Evolutionary conservation across 306 rosid genomes (phyloP).

Genomic region (Vigna hirtella): DNA sequence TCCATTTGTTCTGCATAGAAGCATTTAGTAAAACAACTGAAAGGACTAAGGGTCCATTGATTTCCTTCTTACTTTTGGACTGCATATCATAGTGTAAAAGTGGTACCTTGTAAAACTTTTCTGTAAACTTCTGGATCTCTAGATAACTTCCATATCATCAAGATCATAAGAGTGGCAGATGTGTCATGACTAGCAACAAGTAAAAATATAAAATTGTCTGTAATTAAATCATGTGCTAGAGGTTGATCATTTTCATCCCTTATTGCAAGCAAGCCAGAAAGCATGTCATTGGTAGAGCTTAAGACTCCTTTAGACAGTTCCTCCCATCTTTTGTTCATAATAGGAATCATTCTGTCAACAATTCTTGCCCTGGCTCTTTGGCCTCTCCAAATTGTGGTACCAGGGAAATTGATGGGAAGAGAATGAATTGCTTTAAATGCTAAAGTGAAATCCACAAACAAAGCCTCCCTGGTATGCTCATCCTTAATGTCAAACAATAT

Average conservation of each 20-base stretch:
- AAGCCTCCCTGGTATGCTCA: slow-evolving; percentile 43
- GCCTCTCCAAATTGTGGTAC: slow-evolving; percentile 53
- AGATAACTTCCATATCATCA: slow-evolving; percentile 63
- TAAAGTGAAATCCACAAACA: slow-evolving; percentile 48
- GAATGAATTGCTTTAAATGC: slow-evolving; percentile 54
- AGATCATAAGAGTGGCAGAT: slow-evolving; percentile 55
- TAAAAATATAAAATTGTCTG: slow-evolving; percentile 52
- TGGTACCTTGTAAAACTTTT: slow-evolving; percentile 58
- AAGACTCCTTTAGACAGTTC: slow-evolving; percentile 42
- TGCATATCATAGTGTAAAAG: no score
- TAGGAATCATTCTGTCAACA: slow-evolving; percentile 45
- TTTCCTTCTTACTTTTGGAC: no score
- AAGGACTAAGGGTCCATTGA: not conserved
- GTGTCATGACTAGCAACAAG: slow-evolving; percentile 62
- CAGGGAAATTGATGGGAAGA: slow-evolving; percentile 57
- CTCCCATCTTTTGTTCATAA: slow-evolving; percentile 52
- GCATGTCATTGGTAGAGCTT: slow-evolving; percentile 51
- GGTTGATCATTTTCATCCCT: slow-evolving; percentile 60
- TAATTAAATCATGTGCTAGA: slow-evolving; percentile 46
- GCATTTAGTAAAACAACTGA: not conserved
- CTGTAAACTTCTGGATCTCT: slow-evolving; percentile 53
- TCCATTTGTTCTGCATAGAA: slow-evolving; percentile 54
- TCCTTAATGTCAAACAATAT: slow-evolving; percentile 61
- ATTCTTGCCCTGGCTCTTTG: slow-evolving; percentile 58
- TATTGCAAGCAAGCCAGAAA: slow-evolving; percentile 51